Conservation (phyloP, 2,329 filamentous ascomycete species). For the Alternaria ethzedia region DNA sequence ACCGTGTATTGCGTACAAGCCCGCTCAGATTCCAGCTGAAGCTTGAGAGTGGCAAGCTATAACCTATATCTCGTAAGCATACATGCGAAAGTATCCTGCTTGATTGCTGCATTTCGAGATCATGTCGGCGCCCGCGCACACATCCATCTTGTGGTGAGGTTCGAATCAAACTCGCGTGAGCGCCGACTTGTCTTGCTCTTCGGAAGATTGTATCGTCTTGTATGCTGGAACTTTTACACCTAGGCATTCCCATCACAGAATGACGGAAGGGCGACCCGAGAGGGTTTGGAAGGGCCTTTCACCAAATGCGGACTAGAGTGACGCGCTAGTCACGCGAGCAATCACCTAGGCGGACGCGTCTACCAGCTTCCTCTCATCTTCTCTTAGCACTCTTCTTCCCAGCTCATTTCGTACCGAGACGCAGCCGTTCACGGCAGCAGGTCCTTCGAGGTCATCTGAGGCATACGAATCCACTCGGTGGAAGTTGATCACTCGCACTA, state of each 20-base stretch:
- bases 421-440: not conserved
- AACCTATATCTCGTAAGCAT: not conserved
- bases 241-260: not conserved
- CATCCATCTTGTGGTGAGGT: not conserved
- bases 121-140: not conserved
- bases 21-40: not conserved
- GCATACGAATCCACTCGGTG: not conserved
- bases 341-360: not conserved
- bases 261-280: not conserved
- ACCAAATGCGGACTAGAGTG: not conserved
- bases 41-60: not conserved
- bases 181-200: not conserved
- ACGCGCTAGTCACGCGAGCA: not conserved
- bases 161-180: not conserved
- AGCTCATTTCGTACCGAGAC: not conserved
- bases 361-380: not conserved
- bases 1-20: not conserved
- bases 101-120: not conserved
- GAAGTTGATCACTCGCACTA: not conserved
- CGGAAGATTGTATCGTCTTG: not conserved
- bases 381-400: not conserved
- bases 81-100: not conserved
- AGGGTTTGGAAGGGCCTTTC: not conserved
- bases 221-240: not conserved
- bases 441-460: not conserved